Conservation (phyloP, 1,284 basidiomycete genomes). For the Fistulinella staudtii region DNA sequence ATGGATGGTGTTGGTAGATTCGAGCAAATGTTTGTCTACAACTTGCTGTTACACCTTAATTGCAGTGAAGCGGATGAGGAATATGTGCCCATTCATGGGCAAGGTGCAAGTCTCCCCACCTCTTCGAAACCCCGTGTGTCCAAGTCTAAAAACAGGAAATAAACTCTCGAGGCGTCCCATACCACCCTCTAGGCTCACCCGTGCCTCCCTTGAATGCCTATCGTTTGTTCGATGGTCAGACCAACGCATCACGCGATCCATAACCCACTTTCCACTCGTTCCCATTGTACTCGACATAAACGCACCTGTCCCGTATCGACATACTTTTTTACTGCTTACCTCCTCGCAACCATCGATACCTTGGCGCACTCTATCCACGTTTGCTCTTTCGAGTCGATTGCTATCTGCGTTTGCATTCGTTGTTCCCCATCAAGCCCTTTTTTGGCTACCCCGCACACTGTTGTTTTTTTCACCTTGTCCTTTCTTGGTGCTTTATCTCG, state of each 20-base stretch:
- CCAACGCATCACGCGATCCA: neutral
- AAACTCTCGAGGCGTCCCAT: neutral
- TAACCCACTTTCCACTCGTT: neutral
- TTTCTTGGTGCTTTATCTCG: no score
- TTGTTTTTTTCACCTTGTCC: no score
- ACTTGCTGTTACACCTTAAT: constrained; percentile 75
- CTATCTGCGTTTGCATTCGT: constrained; percentile 1
- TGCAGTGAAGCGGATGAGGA: constrained; percentile 70
- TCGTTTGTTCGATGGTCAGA: neutral
- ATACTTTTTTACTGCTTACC: neutral
- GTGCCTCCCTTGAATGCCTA: neutral
- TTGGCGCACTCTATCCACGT: constrained; percentile 10
- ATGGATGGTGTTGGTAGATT: constrained; percentile 45
- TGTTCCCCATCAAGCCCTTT: no score
- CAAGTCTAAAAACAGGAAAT: constrained; percentile 35
- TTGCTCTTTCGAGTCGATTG: constrained; percentile 9
- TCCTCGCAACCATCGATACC: constrained; percentile 12
- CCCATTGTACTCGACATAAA: constrained; percentile 16
- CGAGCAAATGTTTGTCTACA: constrained; percentile 84
- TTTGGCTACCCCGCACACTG: no score
- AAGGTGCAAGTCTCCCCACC: constrained; percentile 49
- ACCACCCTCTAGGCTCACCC: neutral
- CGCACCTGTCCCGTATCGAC: no score
- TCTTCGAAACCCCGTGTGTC: constrained; percentile 29
- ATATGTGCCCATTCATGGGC: constrained; percentile 73